Evolutionary conservation across 257 asterid species (phyloP).

Genomic region (Solanum dulcamara): DNA sequence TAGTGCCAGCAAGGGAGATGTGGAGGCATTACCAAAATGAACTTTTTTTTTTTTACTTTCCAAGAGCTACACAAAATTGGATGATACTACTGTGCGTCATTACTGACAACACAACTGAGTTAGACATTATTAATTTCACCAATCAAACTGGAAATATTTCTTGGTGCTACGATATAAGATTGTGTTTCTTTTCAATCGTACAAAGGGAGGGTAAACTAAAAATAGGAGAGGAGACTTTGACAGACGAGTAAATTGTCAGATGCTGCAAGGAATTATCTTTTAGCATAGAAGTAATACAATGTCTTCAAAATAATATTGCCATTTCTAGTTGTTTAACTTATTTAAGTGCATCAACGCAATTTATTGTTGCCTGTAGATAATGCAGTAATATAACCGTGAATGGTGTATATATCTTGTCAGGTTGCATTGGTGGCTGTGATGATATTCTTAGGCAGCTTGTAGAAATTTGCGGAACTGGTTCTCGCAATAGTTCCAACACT

Average conservation of each 20-base stretch:
- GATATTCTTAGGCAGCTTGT: slow-evolving; percentile 58
- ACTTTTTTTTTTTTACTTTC: background rate
- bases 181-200: background rate
- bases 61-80: background rate
- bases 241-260: background rate
- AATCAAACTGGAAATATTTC: background rate
- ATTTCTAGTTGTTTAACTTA: background rate
- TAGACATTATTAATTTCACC: background rate
- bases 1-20: background rate
- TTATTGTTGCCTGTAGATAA: background rate
- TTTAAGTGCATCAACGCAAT: background rate
- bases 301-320: background rate
- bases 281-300: background rate
- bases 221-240: background rate
- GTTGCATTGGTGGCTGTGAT: slow-evolving; percentile 98
- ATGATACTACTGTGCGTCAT: background rate
- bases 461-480: slow-evolving; percentile 92
- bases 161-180: background rate
- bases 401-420: slow-evolving; percentile 22
- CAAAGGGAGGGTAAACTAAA: background rate
- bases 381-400: background rate
- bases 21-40: background rate
- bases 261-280: background rate
- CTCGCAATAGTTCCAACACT: slow-evolving; percentile 46
- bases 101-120: background rate